phyloP scores from a whole-genome alignment of 2,329 filamentous ascomycete genomes.

The Ascochyta clinopodiicola region DNA sequence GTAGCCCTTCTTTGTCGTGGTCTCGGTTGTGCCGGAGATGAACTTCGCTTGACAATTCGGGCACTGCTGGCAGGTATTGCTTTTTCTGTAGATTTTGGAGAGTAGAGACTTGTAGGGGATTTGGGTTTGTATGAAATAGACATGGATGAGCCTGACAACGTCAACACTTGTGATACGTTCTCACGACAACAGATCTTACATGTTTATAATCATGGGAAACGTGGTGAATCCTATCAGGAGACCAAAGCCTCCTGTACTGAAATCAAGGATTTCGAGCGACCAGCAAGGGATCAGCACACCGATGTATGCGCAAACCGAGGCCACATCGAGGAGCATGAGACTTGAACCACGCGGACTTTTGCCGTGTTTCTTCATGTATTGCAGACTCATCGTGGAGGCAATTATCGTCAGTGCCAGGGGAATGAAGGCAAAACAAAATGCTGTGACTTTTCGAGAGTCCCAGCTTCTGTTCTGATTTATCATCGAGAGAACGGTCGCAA shows the following conservation, averaged over 20 bases:
- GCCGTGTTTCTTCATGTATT: constrained; percentile 11
- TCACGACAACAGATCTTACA: neutral
- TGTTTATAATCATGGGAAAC: constrained; percentile 11
- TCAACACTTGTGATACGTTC: neutral
- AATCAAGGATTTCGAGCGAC: constrained; percentile 5
- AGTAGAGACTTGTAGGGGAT: constrained; percentile 2
- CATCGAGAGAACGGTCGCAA: constrained; percentile 3
- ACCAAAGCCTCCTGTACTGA: constrained; percentile 4
- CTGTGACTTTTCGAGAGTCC: neutral
- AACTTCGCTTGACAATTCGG: constrained; percentile 13
- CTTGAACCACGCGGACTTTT: constrained; percentile 1
- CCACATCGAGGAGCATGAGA: constrained; percentile 2
- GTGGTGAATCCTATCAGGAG: constrained; percentile 10
- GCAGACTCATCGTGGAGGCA: constrained; percentile 2
- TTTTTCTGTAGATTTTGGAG: neutral
- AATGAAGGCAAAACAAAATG: constrained; percentile 14
- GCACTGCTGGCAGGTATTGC: constrained; percentile 6
- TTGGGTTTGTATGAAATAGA: constrained; percentile 1
- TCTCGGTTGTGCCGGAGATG: neutral
- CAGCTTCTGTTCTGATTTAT: neutral
- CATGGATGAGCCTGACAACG: constrained; percentile 4
- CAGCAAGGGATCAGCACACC: constrained; percentile 6
- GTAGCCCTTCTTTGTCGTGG: constrained; percentile 14
- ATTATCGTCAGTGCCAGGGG: constrained; percentile 8
- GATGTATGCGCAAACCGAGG: neutral